Base-by-base conservation (phyloP, 164 flowering plant genomes). In the Vitis cinerea region DNA sequence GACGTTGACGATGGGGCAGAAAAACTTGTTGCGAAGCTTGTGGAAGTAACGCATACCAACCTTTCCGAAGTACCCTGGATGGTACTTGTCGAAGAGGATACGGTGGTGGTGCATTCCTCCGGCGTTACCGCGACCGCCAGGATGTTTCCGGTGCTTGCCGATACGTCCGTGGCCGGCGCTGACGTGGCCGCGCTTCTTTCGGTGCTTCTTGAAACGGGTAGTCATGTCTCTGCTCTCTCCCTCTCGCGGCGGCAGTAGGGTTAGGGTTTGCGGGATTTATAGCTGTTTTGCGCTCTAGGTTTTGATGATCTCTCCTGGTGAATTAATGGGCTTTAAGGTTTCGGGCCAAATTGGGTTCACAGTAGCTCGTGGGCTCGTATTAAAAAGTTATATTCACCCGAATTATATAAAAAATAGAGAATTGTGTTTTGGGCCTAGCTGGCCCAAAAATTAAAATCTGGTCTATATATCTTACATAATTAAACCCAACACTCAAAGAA, bases 71-170 rank as follows among this genome's bases (percentile, higher is more conserved):
- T 88, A 88, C 0, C 94, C 90, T 0, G 92, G 94, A 73, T 90
- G 94, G 78, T 86, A 90, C 85, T 90, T 90, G 83, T 90, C 92
- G 83, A 90, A 90, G 67, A 90, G 85, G 77, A 90, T 90, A 0
- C 92, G 79, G 79, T 89, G 94, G 83, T 87, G 90, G 83, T 86
- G 91, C 90, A 89, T 75, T 1, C 93, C 93, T 64, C 94, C 91
- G 65, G 94, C 90, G 78, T 87, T 89, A 37, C 94, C 90, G 4
- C 94, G 83, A 13, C 94, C 92, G 23, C 92, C 94, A 3, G 92
- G 94, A 69, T 89, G 94, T 85, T 89, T 89, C 1, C 94, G 68
- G 86, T 89, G 94, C 81, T 89, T 89, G 0, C 94, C 94, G 75
- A 89, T 77, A 49, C 91, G 86, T 3, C 94, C 90, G 19, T 89